Percentiles rank a stretch among this genome's conserved stretches.
phyloP scores from a whole-genome alignment of 169 alveolate genomes.

The Eimeria necatrix region DNA sequence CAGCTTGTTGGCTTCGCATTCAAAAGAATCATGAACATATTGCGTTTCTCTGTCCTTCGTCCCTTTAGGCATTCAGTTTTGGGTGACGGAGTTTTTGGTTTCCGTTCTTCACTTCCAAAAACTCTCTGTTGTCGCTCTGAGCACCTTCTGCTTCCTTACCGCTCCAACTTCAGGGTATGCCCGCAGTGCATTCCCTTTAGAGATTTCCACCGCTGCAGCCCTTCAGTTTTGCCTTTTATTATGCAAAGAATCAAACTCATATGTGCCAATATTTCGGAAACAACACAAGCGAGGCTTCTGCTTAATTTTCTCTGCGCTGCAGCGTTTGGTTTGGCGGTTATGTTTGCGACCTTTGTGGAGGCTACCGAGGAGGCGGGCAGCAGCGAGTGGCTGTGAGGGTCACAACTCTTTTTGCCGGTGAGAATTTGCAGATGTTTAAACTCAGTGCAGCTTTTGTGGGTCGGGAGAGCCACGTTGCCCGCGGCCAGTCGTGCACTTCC shows the following conservation, averaged over 20 bases:
- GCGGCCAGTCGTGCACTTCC: no score
- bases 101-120: slow-evolving; percentile 87
- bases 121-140: slow-evolving; percentile 87
- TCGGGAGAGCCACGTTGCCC: no score
- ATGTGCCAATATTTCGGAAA: no score
- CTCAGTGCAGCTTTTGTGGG: no score
- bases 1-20: no score
- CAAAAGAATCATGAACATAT: no score
- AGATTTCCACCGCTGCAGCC: no score
- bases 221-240: no score
- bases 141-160: slow-evolving; percentile 88
- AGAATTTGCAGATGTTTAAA: slow-evolving; percentile 38
- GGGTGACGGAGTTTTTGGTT: slow-evolving; percentile 92
- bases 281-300: no score
- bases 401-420: slow-evolving; percentile 88
- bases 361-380: slow-evolving; percentile 87
- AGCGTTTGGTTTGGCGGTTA: slow-evolving; percentile 92
- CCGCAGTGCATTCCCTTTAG: not conserved
- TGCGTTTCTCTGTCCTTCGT: not conserved
- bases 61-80: slow-evolving; percentile 92
- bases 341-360: slow-evolving; percentile 90
- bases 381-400: slow-evolving; percentile 86
- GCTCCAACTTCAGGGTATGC: slow-evolving; percentile 91
- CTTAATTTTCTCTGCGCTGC: not conserved
- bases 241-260: no score